phyloP scores from a whole-genome alignment of 257 asterid genomes.

The Mitragyna speciosa region DNA sequence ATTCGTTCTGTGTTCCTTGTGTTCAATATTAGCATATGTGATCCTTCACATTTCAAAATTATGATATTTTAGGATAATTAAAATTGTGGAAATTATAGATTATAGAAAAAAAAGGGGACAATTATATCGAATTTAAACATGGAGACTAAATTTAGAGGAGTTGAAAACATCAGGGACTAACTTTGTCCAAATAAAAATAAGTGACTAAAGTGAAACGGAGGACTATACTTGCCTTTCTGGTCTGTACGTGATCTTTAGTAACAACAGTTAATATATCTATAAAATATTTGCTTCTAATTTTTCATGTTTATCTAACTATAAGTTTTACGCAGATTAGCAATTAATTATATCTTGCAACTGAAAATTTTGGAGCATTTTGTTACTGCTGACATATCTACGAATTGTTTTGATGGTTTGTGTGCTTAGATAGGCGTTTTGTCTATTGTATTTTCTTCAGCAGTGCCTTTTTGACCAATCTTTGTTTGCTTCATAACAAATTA shows the following conservation, averaged over 20 bases:
- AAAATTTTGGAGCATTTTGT: background rate
- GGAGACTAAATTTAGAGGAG: slow-evolving; percentile 4
- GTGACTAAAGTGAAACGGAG: background rate
- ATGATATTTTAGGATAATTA: background rate
- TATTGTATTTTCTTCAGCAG: background rate
- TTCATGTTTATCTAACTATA: too few species aligned
- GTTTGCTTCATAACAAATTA: slow-evolving; percentile 26
- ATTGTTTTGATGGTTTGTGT: background rate
- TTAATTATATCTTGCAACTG: background rate
- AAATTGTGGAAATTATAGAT: background rate
- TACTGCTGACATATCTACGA: background rate
- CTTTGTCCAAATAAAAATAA: background rate
- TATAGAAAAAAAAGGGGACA: background rate
- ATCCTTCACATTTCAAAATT: too few species aligned
- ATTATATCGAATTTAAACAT: background rate
- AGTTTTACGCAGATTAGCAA: background rate
- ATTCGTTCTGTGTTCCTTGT: too few species aligned
- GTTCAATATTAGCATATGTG: background rate
- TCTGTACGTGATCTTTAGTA: background rate
- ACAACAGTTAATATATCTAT: too few species aligned
- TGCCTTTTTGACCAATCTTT: slow-evolving; percentile 11
- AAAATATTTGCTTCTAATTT: too few species aligned
- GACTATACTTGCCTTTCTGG: background rate
- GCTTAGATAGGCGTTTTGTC: background rate
- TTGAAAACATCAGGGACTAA: background rate